Evolutionary conservation across 2,329 filamentous ascomycete genomes (phyloP), one percentile per base, ranked within the genome.

Genomic region (Venturia pyrina): DNA sequence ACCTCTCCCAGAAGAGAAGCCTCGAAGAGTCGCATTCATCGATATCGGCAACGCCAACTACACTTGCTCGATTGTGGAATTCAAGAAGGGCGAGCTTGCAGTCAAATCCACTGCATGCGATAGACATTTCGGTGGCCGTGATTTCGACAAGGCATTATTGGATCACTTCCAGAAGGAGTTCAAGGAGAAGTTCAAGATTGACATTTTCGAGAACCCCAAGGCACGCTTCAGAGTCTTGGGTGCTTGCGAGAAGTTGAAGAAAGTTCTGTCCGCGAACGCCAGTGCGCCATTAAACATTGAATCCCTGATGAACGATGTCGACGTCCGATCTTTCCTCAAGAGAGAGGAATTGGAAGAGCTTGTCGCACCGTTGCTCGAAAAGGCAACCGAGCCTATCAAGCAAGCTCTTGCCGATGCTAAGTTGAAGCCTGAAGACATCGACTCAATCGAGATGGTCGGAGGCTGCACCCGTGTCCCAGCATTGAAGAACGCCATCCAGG

Each of bases 41-140:
- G 95, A 99, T 78, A 90, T 99, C 71, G 95, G 95, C 70, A 89
- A 98, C 85, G 93, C 89, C 82, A 95, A 95, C 83, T 98, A 96
- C 84, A 96, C 93, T 67, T 89, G 85, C 78, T 93, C 93, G 69
- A 87, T 99, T 70, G 91, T 98, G 69, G 93, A 98, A 81, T 98
- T 96, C 84, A 89, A 86, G 79, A 98, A 98, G 84, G 95, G 95
- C 69, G 95, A 99, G 83, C 85, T 99, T 69, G 86, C 90, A 69
- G 92, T 99, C 79, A 93, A 96, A 84, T 83, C 91, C 34, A 97
- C 93, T 57, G 87, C 93, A 69, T 97, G 87, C 78, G 95, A 99
- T 79, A 89, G 92, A 73, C 93, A 98, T 82, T 96, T 98, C 71
- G 95, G 95, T 83, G 95, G 95, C 70, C 91, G 95, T 74, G 90